Conservation (phyloP, 2,329 filamentous ascomycete species). For the Penicillium decumbens region DNA sequence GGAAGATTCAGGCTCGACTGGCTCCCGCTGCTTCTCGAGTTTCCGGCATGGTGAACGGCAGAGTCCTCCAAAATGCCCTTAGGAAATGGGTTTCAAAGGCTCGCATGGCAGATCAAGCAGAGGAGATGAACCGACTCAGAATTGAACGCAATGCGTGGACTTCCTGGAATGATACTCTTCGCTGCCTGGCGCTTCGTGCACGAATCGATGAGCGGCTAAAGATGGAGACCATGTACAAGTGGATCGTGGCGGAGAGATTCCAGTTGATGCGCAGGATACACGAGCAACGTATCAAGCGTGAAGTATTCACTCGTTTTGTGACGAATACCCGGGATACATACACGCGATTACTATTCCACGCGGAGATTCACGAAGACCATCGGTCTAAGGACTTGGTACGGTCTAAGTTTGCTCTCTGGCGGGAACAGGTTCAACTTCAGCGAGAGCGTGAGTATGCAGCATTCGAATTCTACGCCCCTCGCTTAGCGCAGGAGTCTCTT, state of each 20-base stretch:
- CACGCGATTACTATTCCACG: constrained; percentile 35
- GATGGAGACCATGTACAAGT: constrained; percentile 56
- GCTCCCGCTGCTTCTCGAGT: constrained; percentile 42
- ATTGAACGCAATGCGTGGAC: constrained; percentile 56
- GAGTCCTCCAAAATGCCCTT: constrained; percentile 47
- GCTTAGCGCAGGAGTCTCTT: constrained; percentile 39
- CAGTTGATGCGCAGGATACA: constrained; percentile 38
- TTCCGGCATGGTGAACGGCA: constrained; percentile 42
- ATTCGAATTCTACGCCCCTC: constrained; percentile 43
- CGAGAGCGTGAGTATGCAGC: constrained; percentile 41
- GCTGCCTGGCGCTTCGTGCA: constrained; percentile 49
- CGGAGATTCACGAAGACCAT: constrained; percentile 33
- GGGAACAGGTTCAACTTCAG: constrained; percentile 35
- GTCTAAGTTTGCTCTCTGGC: constrained; percentile 37
- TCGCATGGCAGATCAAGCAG: constrained; percentile 46
- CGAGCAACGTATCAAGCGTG: constrained; percentile 39
- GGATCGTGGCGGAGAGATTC: constrained; percentile 52
- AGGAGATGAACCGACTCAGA: constrained; percentile 48
- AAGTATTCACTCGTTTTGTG: constrained; percentile 39
- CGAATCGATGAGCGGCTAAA: constrained; percentile 55
- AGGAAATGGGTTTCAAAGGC: constrained; percentile 48
- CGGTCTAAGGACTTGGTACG: constrained; percentile 33
- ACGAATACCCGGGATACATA: constrained; percentile 38
- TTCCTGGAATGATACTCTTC: constrained; percentile 58
- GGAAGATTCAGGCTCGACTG: constrained; percentile 42